phyloP scores from a whole-genome alignment of 1,284 basidiomycete species.

The Tylopilus sp. region DNA sequence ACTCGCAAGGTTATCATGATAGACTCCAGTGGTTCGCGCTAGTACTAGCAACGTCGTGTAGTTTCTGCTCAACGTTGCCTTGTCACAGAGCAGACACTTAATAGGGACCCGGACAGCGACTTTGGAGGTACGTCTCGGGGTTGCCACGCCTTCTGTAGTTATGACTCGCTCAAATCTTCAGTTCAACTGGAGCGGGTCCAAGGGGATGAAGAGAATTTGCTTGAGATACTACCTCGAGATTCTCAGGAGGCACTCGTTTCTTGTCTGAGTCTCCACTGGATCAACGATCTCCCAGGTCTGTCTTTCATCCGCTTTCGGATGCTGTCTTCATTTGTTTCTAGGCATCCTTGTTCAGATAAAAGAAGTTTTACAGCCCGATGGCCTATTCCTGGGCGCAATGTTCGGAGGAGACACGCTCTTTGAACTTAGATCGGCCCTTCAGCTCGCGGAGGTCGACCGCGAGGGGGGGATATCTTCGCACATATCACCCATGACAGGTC shows the following conservation, averaged over 20 bases:
- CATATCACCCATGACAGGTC: slow-evolving; percentile 96
- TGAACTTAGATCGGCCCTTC: slow-evolving; percentile 86
- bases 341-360: slow-evolving; percentile 89
- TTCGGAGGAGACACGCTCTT: slow-evolving; percentile 97
- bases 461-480: slow-evolving; percentile 95
- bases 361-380: slow-evolving; percentile 86
- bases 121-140: slow-evolving; percentile 60
- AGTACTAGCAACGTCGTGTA: slow-evolving; percentile 16
- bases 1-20: slow-evolving; percentile 81
- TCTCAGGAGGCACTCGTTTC: slow-evolving; percentile 93
- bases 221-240: slow-evolving; percentile 59
- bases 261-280: slow-evolving; percentile 92
- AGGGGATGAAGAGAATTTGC: slow-evolving; percentile 75
- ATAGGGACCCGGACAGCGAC: slow-evolving; percentile 69
- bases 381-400: slow-evolving; percentile 92
- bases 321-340: background rate
- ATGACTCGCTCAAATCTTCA: slow-evolving; percentile 31
- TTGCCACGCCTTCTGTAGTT: slow-evolving; percentile 1
- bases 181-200: slow-evolving; percentile 71
- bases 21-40: slow-evolving; percentile 74
- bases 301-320: slow-evolving; percentile 11
- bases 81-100: slow-evolving; percentile 54
- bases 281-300: slow-evolving; percentile 92
- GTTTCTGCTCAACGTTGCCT: slow-evolving; percentile 2
- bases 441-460: slow-evolving; percentile 91